These are phyloP conservation scores for Boletus semigastroideus DNA, from an alignment of 1,284 basidiomycete genomes.

Conservation along the genomic window DNA sequence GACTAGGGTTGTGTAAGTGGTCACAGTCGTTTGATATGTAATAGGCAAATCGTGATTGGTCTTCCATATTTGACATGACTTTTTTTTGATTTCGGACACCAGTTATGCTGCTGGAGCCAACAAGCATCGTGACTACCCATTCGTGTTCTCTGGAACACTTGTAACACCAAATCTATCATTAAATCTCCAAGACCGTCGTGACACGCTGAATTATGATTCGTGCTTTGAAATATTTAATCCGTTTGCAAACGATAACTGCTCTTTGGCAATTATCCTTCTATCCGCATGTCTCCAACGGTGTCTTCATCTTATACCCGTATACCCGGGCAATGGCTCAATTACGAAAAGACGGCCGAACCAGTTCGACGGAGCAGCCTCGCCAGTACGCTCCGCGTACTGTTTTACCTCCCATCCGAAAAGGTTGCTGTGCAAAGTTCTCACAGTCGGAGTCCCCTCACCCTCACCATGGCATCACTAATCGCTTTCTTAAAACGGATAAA, in stretches of 20 bases:
- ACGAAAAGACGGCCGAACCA: neutral
- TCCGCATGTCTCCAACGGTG: neutral
- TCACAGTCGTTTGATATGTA: conserved; percentile 12
- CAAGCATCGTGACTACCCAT: neutral
- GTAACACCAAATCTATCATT: neutral
- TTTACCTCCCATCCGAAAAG: too few species aligned
- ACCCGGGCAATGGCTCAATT: neutral
- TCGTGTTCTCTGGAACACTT: neutral
- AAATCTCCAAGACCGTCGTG: neutral
- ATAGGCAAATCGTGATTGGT: conserved; percentile 4
- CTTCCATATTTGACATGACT: conserved; percentile 7
- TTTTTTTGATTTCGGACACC: neutral
- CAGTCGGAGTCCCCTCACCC: too few species aligned
- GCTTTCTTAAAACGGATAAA: conserved; percentile 23
- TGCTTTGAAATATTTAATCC: neutral
- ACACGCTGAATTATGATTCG: neutral
- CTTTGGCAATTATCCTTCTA: neutral
- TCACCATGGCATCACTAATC: conserved; percentile 21
- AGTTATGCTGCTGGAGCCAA: conserved; percentile 4
- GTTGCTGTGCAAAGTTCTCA: too few species aligned
- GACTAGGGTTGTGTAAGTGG: neutral
- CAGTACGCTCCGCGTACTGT: neutral
- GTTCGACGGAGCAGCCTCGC: conserved; percentile 6
- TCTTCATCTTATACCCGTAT: neutral
- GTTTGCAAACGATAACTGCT: too few species aligned